phyloP scores from a whole-genome alignment of 2,329 filamentous ascomycete species.

The Chalaropsis ovoidea region DNA sequence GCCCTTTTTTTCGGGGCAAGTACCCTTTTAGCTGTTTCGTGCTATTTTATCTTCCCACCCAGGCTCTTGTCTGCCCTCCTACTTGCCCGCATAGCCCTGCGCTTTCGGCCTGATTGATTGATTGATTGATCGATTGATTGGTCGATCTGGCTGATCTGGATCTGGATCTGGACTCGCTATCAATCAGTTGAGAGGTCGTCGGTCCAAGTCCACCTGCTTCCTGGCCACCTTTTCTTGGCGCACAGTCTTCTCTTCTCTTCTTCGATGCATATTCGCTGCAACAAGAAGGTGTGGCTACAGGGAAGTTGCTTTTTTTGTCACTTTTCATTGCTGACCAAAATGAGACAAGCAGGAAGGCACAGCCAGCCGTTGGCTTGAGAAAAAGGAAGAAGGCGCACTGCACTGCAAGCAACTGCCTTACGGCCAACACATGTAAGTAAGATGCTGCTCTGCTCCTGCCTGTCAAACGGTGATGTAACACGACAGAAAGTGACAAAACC shows the following conservation, averaged over 20 bases:
- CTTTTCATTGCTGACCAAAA: not conserved
- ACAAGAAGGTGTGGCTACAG: not conserved
- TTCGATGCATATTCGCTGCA: not conserved
- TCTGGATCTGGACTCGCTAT: not conserved
- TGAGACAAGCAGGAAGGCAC: not conserved
- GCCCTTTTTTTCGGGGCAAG: slow-evolving; percentile 4
- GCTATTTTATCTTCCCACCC: not conserved
- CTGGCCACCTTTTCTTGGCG: slow-evolving; percentile 9
- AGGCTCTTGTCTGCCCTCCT: not conserved
- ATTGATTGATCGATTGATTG: not conserved
- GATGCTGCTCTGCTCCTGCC: not conserved
- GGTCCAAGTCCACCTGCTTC: not conserved
- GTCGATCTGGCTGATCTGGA: not conserved
- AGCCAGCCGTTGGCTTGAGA: not conserved
- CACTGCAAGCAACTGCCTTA: not conserved
- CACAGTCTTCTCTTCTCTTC: not conserved
- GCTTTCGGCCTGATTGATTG: not conserved
- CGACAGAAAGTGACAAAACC: not conserved
- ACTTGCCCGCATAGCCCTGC: not conserved
- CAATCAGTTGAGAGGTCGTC: slow-evolving; percentile 19
- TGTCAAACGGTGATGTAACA: not conserved
- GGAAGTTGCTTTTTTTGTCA: not conserved
- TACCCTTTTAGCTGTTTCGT: slow-evolving; percentile 4
- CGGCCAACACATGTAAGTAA: not conserved
- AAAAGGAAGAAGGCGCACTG: not conserved